Conservation (phyloP, 176 grass and related monocot species). For the Phragmites australis region DNA sequence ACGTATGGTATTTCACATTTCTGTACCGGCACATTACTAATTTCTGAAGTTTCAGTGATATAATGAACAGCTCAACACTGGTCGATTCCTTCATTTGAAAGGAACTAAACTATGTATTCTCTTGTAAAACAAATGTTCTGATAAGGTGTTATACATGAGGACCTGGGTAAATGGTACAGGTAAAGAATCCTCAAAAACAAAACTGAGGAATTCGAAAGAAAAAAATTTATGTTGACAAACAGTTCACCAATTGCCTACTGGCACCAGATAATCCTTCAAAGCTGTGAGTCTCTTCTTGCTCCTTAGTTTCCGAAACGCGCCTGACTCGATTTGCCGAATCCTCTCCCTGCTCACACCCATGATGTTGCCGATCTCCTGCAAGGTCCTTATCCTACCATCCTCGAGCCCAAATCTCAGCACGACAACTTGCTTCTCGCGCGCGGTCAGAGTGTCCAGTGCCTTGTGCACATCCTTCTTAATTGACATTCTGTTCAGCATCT, state of each 20-base stretch:
- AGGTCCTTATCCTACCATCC: slow-evolving; percentile 69
- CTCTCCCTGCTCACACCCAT: slow-evolving; percentile 87
- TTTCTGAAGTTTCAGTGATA: neutral
- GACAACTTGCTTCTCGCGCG: slow-evolving; percentile 64
- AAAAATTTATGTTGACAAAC: slow-evolving; percentile 6
- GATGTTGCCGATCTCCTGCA: slow-evolving; percentile 85
- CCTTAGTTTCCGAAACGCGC: slow-evolving; percentile 75
- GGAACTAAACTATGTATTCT: neutral
- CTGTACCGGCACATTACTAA: too few relatives aligned
- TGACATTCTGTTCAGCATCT: slow-evolving; percentile 72
- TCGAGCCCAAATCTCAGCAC: slow-evolving; percentile 72
- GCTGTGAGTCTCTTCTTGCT: slow-evolving; percentile 47
- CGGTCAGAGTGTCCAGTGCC: slow-evolving; percentile 63
- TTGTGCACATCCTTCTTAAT: slow-evolving; percentile 67
- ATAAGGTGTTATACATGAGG: slow-evolving; percentile 14
- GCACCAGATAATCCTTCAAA: slow-evolving; percentile 54
- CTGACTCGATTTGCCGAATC: slow-evolving; percentile 76
- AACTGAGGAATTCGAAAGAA: neutral
- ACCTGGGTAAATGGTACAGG: neutral
- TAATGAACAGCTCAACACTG: neutral
- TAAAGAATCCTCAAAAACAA: slow-evolving; percentile 37
- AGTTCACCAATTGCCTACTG: slow-evolving; percentile 57
- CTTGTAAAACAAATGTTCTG: neutral
- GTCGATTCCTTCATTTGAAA: neutral
- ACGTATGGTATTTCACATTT: too few relatives aligned